Percentiles rank a stretch among this genome's conserved stretches.
Conservation (phyloP, 2,329 filamentous ascomycete species). For the Alternaria alternata region DNA sequence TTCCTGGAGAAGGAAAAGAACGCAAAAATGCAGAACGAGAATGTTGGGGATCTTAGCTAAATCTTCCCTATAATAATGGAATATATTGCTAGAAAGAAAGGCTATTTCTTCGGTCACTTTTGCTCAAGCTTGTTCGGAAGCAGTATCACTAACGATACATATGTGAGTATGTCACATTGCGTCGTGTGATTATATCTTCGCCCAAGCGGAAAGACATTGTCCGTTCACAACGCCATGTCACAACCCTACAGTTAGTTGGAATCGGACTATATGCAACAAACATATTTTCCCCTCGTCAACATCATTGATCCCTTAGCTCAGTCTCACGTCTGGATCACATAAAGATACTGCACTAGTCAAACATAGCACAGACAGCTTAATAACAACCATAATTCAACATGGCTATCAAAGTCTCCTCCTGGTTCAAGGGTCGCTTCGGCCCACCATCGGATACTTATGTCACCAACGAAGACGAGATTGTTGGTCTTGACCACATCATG, state of each 20-base stretch:
- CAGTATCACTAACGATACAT: neutral
- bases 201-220: neutral
- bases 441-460: neutral
- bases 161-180: neutral
- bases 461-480: neutral
- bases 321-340: too few relatives aligned
- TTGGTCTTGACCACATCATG: neutral
- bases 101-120: neutral
- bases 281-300: too few relatives aligned
- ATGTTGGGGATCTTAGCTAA: neutral
- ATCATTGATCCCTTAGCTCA: neutral
- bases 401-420: neutral
- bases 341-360: neutral
- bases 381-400: neutral
- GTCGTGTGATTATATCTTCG: neutral
- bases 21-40: conserved; percentile 7
- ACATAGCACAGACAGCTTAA: neutral
- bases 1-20: conserved; percentile 36
- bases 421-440: neutral
- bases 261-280: neutral
- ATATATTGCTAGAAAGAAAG: too few relatives aligned
- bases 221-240: neutral
- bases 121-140: neutral
- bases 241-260: neutral
- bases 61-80: neutral